Evolutionary conservation across 306 rosid species (phyloP), one percentile per base, ranked within the genome.

Genomic region (Vicia faba): DNA sequence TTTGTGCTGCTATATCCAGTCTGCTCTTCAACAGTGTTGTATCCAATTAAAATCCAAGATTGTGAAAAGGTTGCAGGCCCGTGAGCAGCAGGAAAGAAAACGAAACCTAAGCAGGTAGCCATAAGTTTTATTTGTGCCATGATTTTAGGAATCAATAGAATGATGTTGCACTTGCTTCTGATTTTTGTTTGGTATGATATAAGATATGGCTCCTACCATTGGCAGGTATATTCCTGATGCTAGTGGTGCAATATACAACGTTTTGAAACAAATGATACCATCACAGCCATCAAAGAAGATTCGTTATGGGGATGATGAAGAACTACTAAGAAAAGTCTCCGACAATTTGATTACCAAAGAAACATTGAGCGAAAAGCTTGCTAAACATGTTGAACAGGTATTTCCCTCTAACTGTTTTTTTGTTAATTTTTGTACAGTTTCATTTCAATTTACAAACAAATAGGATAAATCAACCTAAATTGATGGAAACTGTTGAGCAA

Each of bases 71-170:
- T 81, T 92, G 59, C 98, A 87, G 74, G 98, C 98, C 58, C 96
- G 98, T 5, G 98, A 89, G 83, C 98, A 92, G 79, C 92, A 86
- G 79, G 98, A 92, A 76, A 92, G 98, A 77, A 92, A 92, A 75
- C 87, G 98, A 56, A 92, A 86, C 83, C 68, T 92, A 70, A 92
- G 85, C 91, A 86, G 61, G 98, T 87, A 80, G 61, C 43, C 57
- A 40, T 8, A 16, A 41, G 54, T 61, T 70, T 44, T 53, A 11
- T 31, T 66, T 72, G 43, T 46, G 67, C 31, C 73, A 41, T 60
- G 31, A 63, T 36, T 66, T 54, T 46, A 41, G 53, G 62, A 77
- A 29, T 70, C 18, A 13, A 43, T 57, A 46, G 54, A 46, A 48
- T 69, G 44, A 28, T 75, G 46, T 19, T 31, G 59, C 44, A 31